Base-by-base conservation (phyloP, 2,329 filamentous ascomycete species). In the Sporothrix globosa region DNA sequence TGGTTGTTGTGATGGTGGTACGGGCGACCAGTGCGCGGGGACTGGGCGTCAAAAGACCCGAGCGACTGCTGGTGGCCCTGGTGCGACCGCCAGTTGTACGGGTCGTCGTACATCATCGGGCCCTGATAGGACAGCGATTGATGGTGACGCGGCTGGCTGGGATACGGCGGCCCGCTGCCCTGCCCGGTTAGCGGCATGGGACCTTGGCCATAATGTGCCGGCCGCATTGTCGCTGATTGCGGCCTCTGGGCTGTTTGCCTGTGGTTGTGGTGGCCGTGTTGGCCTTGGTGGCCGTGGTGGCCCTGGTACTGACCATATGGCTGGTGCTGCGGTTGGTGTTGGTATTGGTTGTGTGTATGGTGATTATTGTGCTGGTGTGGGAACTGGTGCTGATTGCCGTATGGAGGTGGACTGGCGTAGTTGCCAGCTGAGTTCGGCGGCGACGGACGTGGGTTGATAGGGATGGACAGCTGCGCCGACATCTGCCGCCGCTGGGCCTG, bases 401-500 rank as follows among this genome's bases (percentile, higher is more conserved):
- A 76, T 9, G 74, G 76, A 48, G 74, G 73, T 10, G 79, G 74
- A 34, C 77, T 79, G 27, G 75, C 75, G 71, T 79, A 76, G 17
- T 76, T 73, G 39, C 77, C 76, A 30, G 76, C 75, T 56, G 78
- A 71, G 19, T 77, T 74, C 21, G 76, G 72, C 67, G 76, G 74
- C 19, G 79, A 78, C 21, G 78, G 75, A 69, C 82, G 82, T 14
- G 82, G 77, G 71, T 88, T 85, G 67, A 89, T 82, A 4, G 86
- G 82, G 60, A 89, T 84, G 0, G 85, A 83, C 21, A 88, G 75
- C 73, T 89, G 85, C 4, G 87, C 82, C 70, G 83, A 88, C 85
- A 89, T 87, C 75, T 89, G 86, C 27, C 88, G 84, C 65, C 88
- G 82, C 74, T 90, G 86, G 1, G 88, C 87, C 75, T 90, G 88